Evolutionary conservation across 208 protist genomes (phyloP).

Genomic region (Leishmania mexicana): DNA sequence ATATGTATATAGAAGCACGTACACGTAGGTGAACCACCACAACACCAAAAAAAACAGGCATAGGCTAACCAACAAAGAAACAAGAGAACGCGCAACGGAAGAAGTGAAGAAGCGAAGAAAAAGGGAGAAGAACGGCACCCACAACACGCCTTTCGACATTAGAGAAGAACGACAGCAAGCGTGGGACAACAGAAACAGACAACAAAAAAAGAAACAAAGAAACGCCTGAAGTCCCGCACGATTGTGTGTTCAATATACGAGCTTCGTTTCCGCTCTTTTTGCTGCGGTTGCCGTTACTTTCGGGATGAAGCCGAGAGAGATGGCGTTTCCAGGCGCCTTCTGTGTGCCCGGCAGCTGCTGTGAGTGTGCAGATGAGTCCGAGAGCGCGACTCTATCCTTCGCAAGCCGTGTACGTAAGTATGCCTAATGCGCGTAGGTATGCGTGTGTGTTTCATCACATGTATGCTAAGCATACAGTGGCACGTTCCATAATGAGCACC

Average conservation of each 20-base stretch:
- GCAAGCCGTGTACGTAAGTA: background rate
- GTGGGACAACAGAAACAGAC: background rate
- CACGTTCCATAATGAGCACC: background rate
- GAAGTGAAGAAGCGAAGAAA: background rate
- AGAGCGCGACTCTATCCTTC: background rate
- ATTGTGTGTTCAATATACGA: no score
- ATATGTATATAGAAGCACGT: background rate
- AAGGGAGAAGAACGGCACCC: background rate
- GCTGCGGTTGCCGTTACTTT: background rate
- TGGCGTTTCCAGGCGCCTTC: no score
- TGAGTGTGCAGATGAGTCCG: background rate
- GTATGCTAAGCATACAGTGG: background rate
- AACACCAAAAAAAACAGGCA: background rate
- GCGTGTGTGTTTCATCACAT: background rate
- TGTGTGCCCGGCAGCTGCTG: background rate
- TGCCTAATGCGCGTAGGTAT: background rate
- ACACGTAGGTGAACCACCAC: background rate
- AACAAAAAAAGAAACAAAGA: background rate
- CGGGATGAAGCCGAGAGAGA: no score
- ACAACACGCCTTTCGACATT: background rate
- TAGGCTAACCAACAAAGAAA: background rate
- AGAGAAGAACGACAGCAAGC: background rate
- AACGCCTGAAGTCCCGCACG: background rate
- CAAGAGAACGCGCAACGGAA: background rate
- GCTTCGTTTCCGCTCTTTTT: background rate